A percentile compares a stretch with the other conserved stretches of the same genome.
phyloP scores from a whole-genome alignment of 768 basidiomycete genomes.

The Calvatia gigantea region DNA sequence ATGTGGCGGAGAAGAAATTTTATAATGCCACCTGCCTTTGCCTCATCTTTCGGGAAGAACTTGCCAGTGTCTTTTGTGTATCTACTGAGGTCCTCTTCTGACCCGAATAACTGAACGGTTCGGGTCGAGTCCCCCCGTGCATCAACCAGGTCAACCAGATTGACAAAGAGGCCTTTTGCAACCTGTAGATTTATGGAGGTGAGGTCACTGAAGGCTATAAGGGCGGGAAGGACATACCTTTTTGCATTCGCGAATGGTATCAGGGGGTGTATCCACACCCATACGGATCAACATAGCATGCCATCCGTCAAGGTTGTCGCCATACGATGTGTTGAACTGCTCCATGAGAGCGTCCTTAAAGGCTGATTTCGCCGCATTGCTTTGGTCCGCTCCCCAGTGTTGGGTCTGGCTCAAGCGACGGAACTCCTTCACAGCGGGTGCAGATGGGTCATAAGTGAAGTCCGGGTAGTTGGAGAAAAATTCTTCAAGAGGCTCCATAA shows the following conservation, averaged over 20 bases:
- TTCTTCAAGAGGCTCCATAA: background rate
- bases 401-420: background rate
- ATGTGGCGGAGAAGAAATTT: constrained; percentile 15
- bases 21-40: constrained; percentile 14
- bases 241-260: background rate
- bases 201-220: too few relatives aligned
- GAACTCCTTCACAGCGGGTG: background rate
- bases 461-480: background rate
- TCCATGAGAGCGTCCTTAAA: constrained; percentile 1
- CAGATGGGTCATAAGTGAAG: background rate
- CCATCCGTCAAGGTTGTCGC: constrained; percentile 1
- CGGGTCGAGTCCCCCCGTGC: background rate
- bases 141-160: constrained; percentile 18
- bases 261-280: background rate
- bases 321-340: constrained; percentile 4
- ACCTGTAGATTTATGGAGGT: background rate
- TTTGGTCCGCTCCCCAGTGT: background rate
- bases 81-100: constrained; percentile 10
- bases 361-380: background rate
- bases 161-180: background rate
- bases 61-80: constrained; percentile 11
- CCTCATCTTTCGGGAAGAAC: constrained; percentile 10
- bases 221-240: background rate
- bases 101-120: constrained; percentile 5
- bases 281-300: constrained; percentile 1